Conservation (phyloP, 1,284 basidiomycete species). For the Boletus hoseneyae region DNA sequence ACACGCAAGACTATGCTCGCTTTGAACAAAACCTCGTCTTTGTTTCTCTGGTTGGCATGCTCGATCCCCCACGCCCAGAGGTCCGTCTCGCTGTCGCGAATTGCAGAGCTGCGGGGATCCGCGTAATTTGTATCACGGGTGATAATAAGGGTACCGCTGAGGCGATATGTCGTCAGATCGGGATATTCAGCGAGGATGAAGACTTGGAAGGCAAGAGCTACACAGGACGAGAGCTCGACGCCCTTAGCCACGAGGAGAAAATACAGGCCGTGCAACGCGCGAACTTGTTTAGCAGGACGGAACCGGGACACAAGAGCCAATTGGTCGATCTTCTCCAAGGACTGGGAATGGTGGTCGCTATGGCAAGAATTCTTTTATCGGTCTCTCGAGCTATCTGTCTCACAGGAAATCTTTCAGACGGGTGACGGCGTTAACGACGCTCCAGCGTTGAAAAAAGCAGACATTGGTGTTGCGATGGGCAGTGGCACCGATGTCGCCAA, state of each 20-base stretch:
- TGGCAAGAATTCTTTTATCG: constrained; percentile 55
- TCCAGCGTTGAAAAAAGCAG: constrained; percentile 94
- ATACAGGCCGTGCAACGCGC: constrained; percentile 82
- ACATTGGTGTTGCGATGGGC: constrained; percentile 99
- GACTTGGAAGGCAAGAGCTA: constrained; percentile 90
- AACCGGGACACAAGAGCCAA: constrained; percentile 94
- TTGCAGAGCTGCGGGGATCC: constrained; percentile 91
- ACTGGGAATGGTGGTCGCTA: constrained; percentile 93
- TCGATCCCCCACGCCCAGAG: constrained; percentile 96
- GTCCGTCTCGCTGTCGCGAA: constrained; percentile 85
- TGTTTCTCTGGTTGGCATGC: constrained; percentile 95
- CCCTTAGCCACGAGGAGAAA: constrained; percentile 77
- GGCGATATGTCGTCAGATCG: constrained; percentile 95
- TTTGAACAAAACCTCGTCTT: constrained; percentile 93
- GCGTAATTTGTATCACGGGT: constrained; percentile 96
- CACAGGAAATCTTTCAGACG: constrained; percentile 47
- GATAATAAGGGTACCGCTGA: constrained; percentile 99
- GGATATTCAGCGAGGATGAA: constrained; percentile 83
- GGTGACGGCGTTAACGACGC: constrained; percentile 98
- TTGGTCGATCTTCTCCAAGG: constrained; percentile 95
- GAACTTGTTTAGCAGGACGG: constrained; percentile 89
- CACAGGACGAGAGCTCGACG: constrained; percentile 91
- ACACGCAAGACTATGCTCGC: constrained; percentile 76
- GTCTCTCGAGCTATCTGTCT: constrained; percentile 6
- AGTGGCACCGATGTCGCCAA: constrained; percentile 98